Conservation (phyloP, 2,329 filamentous ascomycete species). For the Nemania bipapillata region DNA sequence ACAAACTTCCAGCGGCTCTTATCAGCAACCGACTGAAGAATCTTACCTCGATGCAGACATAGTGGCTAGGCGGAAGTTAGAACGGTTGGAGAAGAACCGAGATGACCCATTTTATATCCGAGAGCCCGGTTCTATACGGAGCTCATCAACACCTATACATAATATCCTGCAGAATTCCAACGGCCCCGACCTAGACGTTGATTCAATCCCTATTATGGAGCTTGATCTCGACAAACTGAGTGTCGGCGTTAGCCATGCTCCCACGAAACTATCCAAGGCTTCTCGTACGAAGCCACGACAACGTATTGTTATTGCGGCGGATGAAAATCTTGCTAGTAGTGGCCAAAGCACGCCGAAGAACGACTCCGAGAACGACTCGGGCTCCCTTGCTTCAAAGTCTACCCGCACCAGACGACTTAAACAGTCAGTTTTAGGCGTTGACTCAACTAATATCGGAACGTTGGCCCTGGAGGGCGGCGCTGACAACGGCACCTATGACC, state of each 20-base stretch:
- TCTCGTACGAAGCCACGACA: slow-evolving; percentile 60
- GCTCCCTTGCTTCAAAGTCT: slow-evolving; percentile 59
- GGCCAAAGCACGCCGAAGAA: slow-evolving; percentile 62
- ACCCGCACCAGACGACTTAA: slow-evolving; percentile 64
- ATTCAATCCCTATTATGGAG: slow-evolving; percentile 95
- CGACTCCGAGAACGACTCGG: slow-evolving; percentile 65
- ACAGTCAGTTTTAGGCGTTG: slow-evolving; percentile 78
- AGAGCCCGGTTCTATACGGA: slow-evolving; percentile 63
- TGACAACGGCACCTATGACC: slow-evolving; percentile 59
- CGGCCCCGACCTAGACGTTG: slow-evolving; percentile 84
- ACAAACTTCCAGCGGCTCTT: slow-evolving; percentile 63
- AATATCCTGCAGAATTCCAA: slow-evolving; percentile 78
- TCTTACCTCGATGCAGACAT: slow-evolving; percentile 78
- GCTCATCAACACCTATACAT: slow-evolving; percentile 79
- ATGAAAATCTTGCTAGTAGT: slow-evolving; percentile 74
- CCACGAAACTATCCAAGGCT: slow-evolving; percentile 43
- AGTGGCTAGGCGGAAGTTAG: slow-evolving; percentile 76
- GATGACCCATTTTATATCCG: slow-evolving; percentile 97
- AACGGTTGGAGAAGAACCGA: slow-evolving; percentile 82
- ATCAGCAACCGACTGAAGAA: slow-evolving; percentile 71
- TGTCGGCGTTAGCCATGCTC: slow-evolving; percentile 49
- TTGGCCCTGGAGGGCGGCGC: slow-evolving; percentile 73
- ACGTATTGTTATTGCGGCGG: slow-evolving; percentile 74
- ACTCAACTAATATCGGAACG: slow-evolving; percentile 81
- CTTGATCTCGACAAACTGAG: slow-evolving; percentile 75